phyloP scores from a whole-genome alignment of 83 land plant species.

The Picea abies region DNA sequence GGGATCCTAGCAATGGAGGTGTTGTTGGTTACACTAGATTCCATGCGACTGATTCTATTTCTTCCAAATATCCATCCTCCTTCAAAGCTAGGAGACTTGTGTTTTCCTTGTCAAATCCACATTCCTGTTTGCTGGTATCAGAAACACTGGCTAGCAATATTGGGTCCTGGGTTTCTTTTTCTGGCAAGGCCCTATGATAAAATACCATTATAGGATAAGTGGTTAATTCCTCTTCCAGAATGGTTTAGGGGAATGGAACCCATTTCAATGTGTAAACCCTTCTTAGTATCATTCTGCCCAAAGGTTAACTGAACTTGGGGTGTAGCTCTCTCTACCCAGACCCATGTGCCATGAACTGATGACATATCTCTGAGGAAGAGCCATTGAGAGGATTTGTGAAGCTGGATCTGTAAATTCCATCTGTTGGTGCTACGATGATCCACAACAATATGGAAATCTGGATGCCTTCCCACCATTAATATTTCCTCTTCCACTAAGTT shows the following conservation, averaged over 20 bases:
- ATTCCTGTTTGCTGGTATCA: not conserved
- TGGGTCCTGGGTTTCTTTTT: not conserved
- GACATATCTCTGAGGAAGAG: slow-evolving; percentile 47
- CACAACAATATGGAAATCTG: slow-evolving; percentile 57
- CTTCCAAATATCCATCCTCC: too few species aligned
- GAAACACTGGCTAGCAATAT: not conserved
- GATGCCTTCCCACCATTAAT: slow-evolving; percentile 47
- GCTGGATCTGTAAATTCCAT: slow-evolving; percentile 48
- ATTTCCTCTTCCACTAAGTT: too few species aligned
- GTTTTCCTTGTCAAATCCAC: not conserved
- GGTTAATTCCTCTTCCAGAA: too few species aligned
- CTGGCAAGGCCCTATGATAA: too few species aligned
- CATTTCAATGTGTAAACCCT: slow-evolving; percentile 58
- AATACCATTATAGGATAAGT: too few species aligned
- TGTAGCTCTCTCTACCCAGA: slow-evolving; percentile 43
- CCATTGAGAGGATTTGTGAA: slow-evolving; percentile 17
- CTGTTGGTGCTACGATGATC: slow-evolving; percentile 73
- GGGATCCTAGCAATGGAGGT: too few species aligned
- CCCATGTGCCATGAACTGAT: slow-evolving; percentile 68
- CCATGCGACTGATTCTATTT: not conserved
- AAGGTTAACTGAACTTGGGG: slow-evolving; percentile 31
- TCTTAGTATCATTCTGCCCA: slow-evolving; percentile 38
- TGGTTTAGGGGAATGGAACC: not conserved
- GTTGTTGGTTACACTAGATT: too few species aligned
- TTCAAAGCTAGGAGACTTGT: not conserved